phyloP scores from a whole-genome alignment of 2,329 filamentous ascomycete species.

The Diaporthe aspalathi region DNA sequence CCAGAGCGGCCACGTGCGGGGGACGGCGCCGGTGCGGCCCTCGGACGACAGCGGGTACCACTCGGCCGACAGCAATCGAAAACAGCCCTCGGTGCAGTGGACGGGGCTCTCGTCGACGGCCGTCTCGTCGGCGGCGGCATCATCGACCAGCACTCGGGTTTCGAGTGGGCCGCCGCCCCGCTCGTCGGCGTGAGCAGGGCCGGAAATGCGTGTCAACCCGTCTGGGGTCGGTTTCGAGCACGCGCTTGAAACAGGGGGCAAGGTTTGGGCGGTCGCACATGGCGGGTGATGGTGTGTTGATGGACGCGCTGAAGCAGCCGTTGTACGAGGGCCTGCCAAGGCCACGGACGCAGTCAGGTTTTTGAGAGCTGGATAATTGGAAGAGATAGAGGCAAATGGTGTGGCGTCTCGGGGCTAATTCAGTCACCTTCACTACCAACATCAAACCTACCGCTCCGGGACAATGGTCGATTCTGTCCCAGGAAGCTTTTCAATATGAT shows the following conservation, averaged over 20 bases:
- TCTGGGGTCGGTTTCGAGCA: background rate
- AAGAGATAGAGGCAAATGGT: too few relatives aligned
- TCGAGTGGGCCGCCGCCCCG: background rate
- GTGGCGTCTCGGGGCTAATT: background rate
- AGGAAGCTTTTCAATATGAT: background rate
- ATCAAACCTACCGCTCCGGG: too few relatives aligned
- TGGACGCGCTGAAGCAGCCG: too few relatives aligned
- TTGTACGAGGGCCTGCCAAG: background rate
- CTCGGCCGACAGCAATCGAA: background rate
- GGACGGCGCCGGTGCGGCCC: background rate
- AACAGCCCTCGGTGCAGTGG: too few relatives aligned
- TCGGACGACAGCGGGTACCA: constrained; percentile 35
- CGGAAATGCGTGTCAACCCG: background rate
- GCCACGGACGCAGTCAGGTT: background rate
- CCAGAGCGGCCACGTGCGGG: constrained; percentile 1
- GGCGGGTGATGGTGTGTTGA: background rate
- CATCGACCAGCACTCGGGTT: background rate
- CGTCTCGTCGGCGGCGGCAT: background rate
- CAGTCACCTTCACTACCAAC: background rate
- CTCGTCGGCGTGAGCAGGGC: too few relatives aligned
- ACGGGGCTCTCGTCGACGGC: background rate
- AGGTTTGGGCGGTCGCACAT: too few relatives aligned
- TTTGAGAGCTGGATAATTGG: background rate
- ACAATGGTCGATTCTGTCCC: background rate
- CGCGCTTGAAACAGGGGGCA: background rate